Percentiles rank a stretch among this genome's conserved stretches.
Conservation (phyloP, 139 green algal genomes). For the Cymbomonas tetramitiformis region DNA sequence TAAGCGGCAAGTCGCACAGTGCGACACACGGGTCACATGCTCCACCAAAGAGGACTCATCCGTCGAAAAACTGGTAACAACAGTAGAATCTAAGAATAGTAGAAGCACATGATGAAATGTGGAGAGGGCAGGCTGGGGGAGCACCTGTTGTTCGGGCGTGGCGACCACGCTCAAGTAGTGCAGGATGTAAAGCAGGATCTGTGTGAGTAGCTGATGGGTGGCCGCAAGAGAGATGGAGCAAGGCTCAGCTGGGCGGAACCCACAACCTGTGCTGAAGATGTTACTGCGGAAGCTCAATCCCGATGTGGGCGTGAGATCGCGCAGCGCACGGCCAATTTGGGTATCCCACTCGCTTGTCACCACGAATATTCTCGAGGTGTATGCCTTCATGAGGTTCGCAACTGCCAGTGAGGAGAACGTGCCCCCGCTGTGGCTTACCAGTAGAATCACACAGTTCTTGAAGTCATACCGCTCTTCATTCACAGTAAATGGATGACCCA, state of each 20-base stretch:
- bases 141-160: no score
- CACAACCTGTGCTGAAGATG: slow-evolving; percentile 22
- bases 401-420: slow-evolving; percentile 19
- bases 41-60: no score
- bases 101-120: no score
- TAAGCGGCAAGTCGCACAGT: no score
- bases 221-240: slow-evolving; percentile 17
- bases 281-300: neutral
- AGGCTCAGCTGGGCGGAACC: slow-evolving; percentile 20
- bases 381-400: slow-evolving; percentile 12
- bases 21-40: no score
- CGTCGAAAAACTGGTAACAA: no score
- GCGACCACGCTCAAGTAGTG: no score
- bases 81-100: no score
- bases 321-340: slow-evolving; percentile 21
- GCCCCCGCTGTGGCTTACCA: slow-evolving; percentile 20
- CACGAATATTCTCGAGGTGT: slow-evolving; percentile 18
- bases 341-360: slow-evolving; percentile 28
- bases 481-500: neutral
- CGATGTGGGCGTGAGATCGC: neutral
- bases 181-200: slow-evolving; percentile 19
- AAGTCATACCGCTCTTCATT: slow-evolving; percentile 4
- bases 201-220: slow-evolving; percentile 22
- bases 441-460: slow-evolving; percentile 16
- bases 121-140: no score